Conservation (phyloP, 169 alveolate genomes). For the Babesia ovis region DNA sequence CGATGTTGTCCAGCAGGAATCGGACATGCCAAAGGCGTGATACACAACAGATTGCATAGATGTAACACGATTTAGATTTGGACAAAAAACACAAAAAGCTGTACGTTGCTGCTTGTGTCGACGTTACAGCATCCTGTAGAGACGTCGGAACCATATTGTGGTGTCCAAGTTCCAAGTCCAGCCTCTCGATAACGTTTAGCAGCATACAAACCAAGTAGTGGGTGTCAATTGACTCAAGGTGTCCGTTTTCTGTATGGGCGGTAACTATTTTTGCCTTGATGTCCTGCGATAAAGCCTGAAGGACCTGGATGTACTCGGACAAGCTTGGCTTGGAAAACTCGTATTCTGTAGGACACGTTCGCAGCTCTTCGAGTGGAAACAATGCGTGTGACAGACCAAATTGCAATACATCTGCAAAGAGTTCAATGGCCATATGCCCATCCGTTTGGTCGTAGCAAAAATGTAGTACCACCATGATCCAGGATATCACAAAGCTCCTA, state of each 20-base stretch:
- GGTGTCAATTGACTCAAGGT: slow-evolving; percentile 13
- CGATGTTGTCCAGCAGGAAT: slow-evolving; percentile 12
- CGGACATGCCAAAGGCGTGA: slow-evolving; percentile 23
- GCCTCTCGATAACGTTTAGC: not conserved
- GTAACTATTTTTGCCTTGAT: not conserved
- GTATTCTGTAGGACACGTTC: not conserved
- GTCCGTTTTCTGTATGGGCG: not conserved
- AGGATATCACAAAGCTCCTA: not conserved
- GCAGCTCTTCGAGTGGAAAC: not conserved
- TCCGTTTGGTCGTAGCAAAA: slow-evolving; percentile 10
- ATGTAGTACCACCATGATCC: slow-evolving; percentile 13
- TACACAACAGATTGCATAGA: not conserved
- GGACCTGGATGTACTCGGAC: slow-evolving; percentile 6
- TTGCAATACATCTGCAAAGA: slow-evolving; percentile 6
- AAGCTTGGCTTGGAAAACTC: slow-evolving; percentile 7
- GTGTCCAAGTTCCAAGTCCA: not conserved
- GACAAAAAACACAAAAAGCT: not conserved
- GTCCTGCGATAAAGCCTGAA: slow-evolving; percentile 24
- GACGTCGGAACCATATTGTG: not conserved
- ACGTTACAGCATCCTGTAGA: not conserved
- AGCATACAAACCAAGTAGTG: slow-evolving; percentile 16
- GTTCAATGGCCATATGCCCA: not conserved
- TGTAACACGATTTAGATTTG: not conserved
- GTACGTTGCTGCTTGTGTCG: slow-evolving; percentile 13
- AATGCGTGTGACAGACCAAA: not conserved